phyloP scores from a whole-genome alignment of 306 rosid genomes.

The Aeschynomene evenia region DNA sequence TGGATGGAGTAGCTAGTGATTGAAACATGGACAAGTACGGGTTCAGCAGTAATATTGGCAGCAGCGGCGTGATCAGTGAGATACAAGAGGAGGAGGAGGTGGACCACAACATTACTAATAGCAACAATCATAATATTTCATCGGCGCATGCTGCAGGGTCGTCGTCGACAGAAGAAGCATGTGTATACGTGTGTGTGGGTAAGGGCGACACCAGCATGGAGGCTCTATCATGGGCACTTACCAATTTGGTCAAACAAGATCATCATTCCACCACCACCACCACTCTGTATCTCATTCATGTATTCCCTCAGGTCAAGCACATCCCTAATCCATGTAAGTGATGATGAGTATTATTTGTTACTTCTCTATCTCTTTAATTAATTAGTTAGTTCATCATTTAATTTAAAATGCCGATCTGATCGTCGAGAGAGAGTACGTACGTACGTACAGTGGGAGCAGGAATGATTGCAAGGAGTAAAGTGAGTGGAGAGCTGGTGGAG shows the following conservation, averaged over 20 bases:
- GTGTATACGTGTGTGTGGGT: slow-evolving; percentile 70
- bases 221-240: slow-evolving; percentile 63
- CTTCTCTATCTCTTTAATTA: too few species aligned
- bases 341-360: too few species aligned
- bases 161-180: not conserved
- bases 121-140: too few species aligned
- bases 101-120: not conserved
- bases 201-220: slow-evolving; percentile 59
- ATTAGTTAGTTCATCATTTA: too few species aligned
- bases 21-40: not conserved
- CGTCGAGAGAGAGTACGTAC: too few species aligned
- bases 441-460: slow-evolving; percentile 83
- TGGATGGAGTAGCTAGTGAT: too few species aligned
- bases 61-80: slow-evolving; percentile 49
- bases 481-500: slow-evolving; percentile 63
- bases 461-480: slow-evolving; percentile 72
- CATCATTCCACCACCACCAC: too few species aligned
- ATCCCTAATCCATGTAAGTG: slow-evolving; percentile 79
- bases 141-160: too few species aligned
- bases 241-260: slow-evolving; percentile 33
- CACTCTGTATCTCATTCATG: slow-evolving; percentile 57
- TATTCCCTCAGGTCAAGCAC: slow-evolving; percentile 56
- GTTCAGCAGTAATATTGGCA: too few species aligned
- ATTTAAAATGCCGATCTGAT: too few species aligned
- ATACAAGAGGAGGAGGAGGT: slow-evolving; percentile 54